phyloP scores from a whole-genome alignment of 768 basidiomycete species.

The Strobilomyces dryophilus region DNA sequence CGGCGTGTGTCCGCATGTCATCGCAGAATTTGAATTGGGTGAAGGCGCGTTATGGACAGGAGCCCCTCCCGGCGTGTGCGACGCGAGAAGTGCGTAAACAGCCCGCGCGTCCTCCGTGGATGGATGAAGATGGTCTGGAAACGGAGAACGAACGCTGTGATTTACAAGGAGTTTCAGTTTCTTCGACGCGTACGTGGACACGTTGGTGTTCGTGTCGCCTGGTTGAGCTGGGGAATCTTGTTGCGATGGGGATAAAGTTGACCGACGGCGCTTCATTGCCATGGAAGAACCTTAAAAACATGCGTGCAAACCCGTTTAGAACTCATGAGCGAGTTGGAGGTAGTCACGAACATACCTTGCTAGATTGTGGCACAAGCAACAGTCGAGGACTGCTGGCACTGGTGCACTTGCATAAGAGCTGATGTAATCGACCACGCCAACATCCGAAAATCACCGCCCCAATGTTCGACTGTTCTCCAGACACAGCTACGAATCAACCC shows the following conservation, averaged over 20 bases:
- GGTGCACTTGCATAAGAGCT: background rate
- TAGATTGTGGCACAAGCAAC: background rate
- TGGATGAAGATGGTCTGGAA: constrained; percentile 42
- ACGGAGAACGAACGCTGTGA: constrained; percentile 42
- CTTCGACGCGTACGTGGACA: constrained; percentile 31
- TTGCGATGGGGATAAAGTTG: constrained; percentile 2
- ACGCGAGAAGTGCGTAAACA: constrained; percentile 39
- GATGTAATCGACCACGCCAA: constrained; percentile 6
- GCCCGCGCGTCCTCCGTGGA: constrained; percentile 39
- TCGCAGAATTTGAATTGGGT: constrained; percentile 34
- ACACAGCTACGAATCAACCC: background rate
- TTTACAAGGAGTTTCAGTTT: constrained; percentile 48
- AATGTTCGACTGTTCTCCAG: background rate
- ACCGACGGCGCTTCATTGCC: constrained; percentile 14
- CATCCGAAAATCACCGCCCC: background rate
- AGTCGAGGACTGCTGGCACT: too few relatives aligned
- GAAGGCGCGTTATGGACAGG: constrained; percentile 27
- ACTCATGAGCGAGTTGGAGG: background rate
- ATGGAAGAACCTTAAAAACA: background rate
- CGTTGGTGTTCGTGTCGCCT: background rate
- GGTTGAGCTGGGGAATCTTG: background rate
- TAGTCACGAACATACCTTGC: background rate
- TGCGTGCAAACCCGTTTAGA: background rate
- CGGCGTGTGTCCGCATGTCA: constrained; percentile 42
- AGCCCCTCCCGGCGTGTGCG: constrained; percentile 33